These are phyloP conservation scores for Phialemoniopsis sp. DNA, from an alignment of 2,329 filamentous ascomycete genomes.

Conservation along the genomic window DNA sequence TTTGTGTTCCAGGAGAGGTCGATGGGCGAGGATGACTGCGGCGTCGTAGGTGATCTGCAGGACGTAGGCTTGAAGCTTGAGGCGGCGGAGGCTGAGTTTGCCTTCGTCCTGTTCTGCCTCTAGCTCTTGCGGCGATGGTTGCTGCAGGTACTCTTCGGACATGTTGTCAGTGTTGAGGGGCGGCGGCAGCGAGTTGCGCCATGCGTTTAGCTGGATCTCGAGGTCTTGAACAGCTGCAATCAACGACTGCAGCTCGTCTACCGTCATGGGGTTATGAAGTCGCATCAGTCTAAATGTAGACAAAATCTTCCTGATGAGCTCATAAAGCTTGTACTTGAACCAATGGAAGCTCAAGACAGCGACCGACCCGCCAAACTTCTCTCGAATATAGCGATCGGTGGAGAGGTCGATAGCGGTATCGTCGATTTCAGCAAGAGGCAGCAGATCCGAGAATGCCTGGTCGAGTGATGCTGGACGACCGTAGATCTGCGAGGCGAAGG, in stretches of 20 bases:
- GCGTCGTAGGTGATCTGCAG: constrained; percentile 19
- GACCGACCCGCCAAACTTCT: background rate
- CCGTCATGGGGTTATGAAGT: constrained; percentile 10
- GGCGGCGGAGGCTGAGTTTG: constrained; percentile 2
- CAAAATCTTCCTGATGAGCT: constrained; percentile 18
- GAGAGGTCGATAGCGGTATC: constrained; percentile 9
- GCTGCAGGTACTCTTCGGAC: background rate
- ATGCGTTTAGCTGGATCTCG: constrained; percentile 7
- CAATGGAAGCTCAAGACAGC: constrained; percentile 16
- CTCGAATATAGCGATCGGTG: too few species aligned
- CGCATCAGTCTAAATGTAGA: constrained; percentile 17
- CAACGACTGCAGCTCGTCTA: constrained; percentile 10
- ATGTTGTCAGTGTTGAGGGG: constrained; percentile 5
- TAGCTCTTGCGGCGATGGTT: background rate
- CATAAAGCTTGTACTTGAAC: constrained; percentile 19
- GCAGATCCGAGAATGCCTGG: constrained; percentile 15
- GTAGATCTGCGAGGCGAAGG: constrained; percentile 21
- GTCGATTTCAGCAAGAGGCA: constrained; percentile 16
- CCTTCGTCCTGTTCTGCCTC: too few species aligned
- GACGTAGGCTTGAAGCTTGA: constrained; percentile 6
- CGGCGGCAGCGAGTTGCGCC: constrained; percentile 7
- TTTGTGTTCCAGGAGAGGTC: constrained; percentile 17
- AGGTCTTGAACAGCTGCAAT: constrained; percentile 9
- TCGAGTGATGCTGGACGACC: constrained; percentile 20
- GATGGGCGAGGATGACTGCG: constrained; percentile 8